phyloP scores from a whole-genome alignment of 371 early-diverging fungal genomes.

The Capillidium heterosporum region DNA sequence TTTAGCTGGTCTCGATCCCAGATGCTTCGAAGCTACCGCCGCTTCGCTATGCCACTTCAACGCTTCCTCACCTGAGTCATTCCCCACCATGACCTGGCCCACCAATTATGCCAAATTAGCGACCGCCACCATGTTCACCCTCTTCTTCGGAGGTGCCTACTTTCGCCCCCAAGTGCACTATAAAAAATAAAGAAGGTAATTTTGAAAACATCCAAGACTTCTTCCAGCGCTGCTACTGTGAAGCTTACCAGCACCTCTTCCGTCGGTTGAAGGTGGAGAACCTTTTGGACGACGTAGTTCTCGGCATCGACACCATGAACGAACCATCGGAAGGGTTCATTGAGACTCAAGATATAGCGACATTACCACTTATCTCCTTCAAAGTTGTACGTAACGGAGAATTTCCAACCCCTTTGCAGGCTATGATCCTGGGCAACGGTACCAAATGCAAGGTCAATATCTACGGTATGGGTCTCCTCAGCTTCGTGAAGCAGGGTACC shows the following conservation, averaged over 20 bases:
- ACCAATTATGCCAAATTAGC: conserved; percentile 72
- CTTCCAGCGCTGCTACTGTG: conserved; percentile 44
- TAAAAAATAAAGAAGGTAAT: conserved; percentile 18
- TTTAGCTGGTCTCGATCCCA: conserved; percentile 50
- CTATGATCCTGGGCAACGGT: conserved; percentile 41
- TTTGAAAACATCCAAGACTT: conserved; percentile 40
- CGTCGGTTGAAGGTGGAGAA: conserved; percentile 20
- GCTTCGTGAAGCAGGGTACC: conserved; percentile 23
- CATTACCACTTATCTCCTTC: conserved; percentile 19
- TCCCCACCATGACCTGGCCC: conserved; percentile 72
- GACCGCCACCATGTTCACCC: conserved; percentile 64
- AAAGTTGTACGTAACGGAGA: conserved; percentile 29
- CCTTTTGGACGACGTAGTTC: conserved; percentile 31
- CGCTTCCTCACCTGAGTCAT: conserved; percentile 32
- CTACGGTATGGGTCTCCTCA: conserved; percentile 35
- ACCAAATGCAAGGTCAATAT: conserved; percentile 26
- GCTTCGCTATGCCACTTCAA: conserved; percentile 55
- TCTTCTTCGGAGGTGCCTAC: conserved; percentile 60
- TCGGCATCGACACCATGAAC: conserved; percentile 58
- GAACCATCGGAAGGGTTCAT: conserved; percentile 53
- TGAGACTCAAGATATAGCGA: conserved; percentile 23
- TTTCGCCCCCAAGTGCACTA: conserved; percentile 47
- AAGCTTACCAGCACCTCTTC: conserved; percentile 23
- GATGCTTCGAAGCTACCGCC: conserved; percentile 33
- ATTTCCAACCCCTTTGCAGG: conserved; percentile 40